Conservation (phyloP, 2,329 filamentous ascomycete genomes). For the Scortechinia acanthostroma region DNA sequence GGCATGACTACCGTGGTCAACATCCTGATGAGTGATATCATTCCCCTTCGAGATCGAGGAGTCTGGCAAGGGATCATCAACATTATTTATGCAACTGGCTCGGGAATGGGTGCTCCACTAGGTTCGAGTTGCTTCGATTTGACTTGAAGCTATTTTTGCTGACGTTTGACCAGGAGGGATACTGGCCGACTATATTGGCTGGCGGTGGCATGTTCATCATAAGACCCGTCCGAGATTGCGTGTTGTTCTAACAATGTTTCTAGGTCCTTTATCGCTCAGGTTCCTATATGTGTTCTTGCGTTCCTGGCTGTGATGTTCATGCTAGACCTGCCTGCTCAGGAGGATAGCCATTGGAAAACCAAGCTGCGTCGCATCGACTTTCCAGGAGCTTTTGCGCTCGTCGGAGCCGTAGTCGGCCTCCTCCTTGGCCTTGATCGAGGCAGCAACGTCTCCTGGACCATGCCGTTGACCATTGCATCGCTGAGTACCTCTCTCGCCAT, state of each 20-base stretch:
- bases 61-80: constrained; percentile 59
- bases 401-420: constrained; percentile 46
- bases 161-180: no score
- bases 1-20: constrained; percentile 29
- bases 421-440: constrained; percentile 52
- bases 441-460: constrained; percentile 49
- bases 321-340: constrained; percentile 33
- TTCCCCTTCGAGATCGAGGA: constrained; percentile 49
- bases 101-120: constrained; percentile 51
- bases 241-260: neutral
- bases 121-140: no score
- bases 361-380: constrained; percentile 49
- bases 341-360: neutral
- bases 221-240: no score
- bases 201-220: constrained; percentile 49
- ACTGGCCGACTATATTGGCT: constrained; percentile 49
- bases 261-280: constrained; percentile 49
- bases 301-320: constrained; percentile 37
- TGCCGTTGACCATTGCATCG: constrained; percentile 40
- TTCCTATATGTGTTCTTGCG: constrained; percentile 46
- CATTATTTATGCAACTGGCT: constrained; percentile 49
- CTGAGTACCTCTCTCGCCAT: constrained; percentile 36
- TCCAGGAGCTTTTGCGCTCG: constrained; percentile 44
- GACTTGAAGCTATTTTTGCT: no score
- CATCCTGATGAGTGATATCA: constrained; percentile 50